phyloP scores from a whole-genome alignment of 352 stramenopile genomes.

The Phytophthora boehmeriae region DNA sequence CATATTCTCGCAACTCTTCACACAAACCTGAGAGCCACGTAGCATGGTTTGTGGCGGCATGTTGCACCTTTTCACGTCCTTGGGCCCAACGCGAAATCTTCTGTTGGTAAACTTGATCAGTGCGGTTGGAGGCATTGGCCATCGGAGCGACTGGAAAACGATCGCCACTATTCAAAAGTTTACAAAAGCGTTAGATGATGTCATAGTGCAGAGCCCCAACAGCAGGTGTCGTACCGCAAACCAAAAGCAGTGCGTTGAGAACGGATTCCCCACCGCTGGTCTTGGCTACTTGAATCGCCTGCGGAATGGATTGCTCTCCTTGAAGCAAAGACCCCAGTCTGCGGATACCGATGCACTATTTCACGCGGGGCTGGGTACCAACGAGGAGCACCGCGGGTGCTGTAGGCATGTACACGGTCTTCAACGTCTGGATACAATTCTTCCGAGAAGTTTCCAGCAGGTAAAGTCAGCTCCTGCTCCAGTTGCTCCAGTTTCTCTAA shows the following conservation, averaged over 20 bases:
- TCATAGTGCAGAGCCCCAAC: too few species aligned
- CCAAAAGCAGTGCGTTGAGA: conserved; percentile 18
- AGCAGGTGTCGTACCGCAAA: conserved; percentile 19
- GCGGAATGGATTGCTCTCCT: conserved; percentile 10
- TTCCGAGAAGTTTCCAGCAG: conserved; percentile 14
- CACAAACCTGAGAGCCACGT: conserved; percentile 69
- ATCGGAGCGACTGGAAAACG: conserved; percentile 8
- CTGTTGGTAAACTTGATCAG: conserved; percentile 50
- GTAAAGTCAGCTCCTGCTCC: conserved; percentile 25
- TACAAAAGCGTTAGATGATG: too few species aligned
- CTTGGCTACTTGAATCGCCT: conserved; percentile 6
- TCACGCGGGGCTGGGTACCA: conserved; percentile 18
- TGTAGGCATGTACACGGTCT: neutral
- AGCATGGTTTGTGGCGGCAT: conserved; percentile 62
- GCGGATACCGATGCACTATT: conserved; percentile 19
- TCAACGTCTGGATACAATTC: conserved; percentile 3
- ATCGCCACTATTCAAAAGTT: conserved; percentile 8
- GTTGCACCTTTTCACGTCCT: conserved; percentile 62
- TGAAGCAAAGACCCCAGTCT: conserved; percentile 7
- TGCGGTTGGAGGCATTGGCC: conserved; percentile 7
- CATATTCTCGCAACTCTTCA: conserved; percentile 68
- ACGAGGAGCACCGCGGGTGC: conserved; percentile 6
- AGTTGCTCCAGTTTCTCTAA: conserved; percentile 27
- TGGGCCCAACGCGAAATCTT: conserved; percentile 66
- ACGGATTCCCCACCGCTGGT: conserved; percentile 18